Conservation (phyloP, 73 alveolate species). For the Paramecium octaurelia region DNA sequence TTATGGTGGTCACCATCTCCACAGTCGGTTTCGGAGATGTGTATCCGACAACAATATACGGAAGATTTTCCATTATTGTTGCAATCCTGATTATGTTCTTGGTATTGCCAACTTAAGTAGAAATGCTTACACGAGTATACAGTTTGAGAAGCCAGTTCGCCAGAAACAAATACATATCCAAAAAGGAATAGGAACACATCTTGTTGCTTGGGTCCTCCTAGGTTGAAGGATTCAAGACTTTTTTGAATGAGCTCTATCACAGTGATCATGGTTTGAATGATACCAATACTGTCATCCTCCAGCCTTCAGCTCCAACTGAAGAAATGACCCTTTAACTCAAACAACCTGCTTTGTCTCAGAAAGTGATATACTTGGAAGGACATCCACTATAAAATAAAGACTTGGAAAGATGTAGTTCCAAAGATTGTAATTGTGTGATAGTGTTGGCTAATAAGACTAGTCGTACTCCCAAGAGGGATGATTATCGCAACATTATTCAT, state of each 20-base stretch:
- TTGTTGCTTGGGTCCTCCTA: constrained; percentile 87
- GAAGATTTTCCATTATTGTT: constrained; percentile 77
- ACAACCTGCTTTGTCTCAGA: constrained; percentile 64
- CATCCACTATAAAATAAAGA: constrained; percentile 83
- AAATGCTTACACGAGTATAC: constrained; percentile 73
- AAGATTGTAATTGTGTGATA: constrained; percentile 85
- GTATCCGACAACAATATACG: constrained; percentile 76
- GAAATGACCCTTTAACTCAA: constrained; percentile 76
- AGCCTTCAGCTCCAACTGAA: constrained; percentile 79
- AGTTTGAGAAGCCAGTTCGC: constrained; percentile 80
- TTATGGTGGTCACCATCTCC: constrained; percentile 22
- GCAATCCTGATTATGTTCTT: constrained; percentile 74
- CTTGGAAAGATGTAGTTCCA: constrained; percentile 83
- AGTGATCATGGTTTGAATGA: constrained; percentile 89
- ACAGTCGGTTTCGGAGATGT: constrained; percentile 87
- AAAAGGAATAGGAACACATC: constrained; percentile 77
- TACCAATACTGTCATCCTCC: constrained; percentile 81
- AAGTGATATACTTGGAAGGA: constrained; percentile 87
- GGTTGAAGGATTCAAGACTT: constrained; percentile 86
- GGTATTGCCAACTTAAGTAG: constrained; percentile 63
- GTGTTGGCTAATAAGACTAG: constrained; percentile 88
- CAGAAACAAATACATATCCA: constrained; percentile 67
- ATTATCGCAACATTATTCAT: constrained; percentile 84
- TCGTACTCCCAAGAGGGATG: constrained; percentile 83
- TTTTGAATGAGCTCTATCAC: constrained; percentile 88